Conservation (phyloP, 2,329 filamentous ascomycete genomes). For the Pseudogymnoascus sp. region DNA sequence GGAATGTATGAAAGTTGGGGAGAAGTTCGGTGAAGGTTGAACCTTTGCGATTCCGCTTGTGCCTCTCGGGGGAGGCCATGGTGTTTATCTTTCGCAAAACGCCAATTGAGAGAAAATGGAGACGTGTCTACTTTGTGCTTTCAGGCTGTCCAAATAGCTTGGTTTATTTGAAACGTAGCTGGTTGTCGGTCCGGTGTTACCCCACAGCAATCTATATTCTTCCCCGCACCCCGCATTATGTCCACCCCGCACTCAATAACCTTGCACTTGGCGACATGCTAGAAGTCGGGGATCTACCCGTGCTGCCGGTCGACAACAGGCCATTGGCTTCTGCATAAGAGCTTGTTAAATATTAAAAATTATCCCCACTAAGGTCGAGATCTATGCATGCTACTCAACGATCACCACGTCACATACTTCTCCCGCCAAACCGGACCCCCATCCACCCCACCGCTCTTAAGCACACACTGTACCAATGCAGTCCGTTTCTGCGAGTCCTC, state of each 20-base stretch:
- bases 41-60: not conserved
- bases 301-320: not conserved
- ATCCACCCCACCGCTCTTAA: constrained; percentile 6
- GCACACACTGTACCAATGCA: constrained; percentile 1
- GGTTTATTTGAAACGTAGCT: not conserved
- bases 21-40: not conserved
- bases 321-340: not conserved
- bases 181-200: not conserved
- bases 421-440: constrained; percentile 8
- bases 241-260: not conserved
- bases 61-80: not conserved
- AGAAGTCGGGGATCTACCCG: not conserved
- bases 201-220: constrained; percentile 2
- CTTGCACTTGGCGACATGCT: not conserved
- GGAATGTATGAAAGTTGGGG: not conserved
- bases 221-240: constrained; percentile 1
- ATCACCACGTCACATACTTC: constrained; percentile 5
- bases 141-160: not conserved
- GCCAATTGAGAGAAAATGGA: not conserved
- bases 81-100: not conserved
- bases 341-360: not conserved
- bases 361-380: too few relatives aligned
- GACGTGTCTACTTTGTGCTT: constrained; percentile 3
- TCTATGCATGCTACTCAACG: not conserved
- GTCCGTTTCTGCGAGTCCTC: not conserved